These are phyloP conservation scores for Rosellinia necatrix DNA, from an alignment of 2,329 filamentous ascomycete genomes.

Conservation along the genomic window DNA sequence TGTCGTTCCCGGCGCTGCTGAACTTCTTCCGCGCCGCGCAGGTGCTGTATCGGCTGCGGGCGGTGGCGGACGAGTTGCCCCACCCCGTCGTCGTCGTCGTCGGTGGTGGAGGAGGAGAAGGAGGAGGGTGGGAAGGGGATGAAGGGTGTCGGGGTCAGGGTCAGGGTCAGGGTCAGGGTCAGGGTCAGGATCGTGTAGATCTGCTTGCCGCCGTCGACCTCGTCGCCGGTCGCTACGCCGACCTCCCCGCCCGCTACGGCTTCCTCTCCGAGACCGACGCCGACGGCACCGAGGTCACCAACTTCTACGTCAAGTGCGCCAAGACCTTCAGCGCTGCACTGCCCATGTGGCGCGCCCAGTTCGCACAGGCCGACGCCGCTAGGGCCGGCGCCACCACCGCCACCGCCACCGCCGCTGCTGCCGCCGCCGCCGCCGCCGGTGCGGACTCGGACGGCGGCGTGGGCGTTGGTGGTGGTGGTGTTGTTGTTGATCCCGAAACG, in stretches of 20 bases:
- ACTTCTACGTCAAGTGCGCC: conserved; percentile 32
- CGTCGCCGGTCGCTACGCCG: conserved; percentile 26
- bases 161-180: too few species aligned
- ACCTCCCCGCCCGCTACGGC: conserved; percentile 27
- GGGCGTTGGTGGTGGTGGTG: background rate
- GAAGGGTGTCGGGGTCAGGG: too few species aligned
- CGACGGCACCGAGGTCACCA: conserved; percentile 22
- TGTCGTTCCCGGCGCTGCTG: conserved; percentile 34
- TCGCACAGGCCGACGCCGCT: conserved; percentile 28
- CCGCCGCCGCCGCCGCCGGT: background rate
- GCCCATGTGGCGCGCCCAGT: conserved; percentile 30
- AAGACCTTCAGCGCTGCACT: conserved; percentile 30
- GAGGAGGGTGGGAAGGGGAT: background rate
- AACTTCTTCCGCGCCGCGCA: conserved; percentile 37
- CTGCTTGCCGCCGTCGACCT: conserved; percentile 31
- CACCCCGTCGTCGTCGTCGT: conserved; percentile 30
- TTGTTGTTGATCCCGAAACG: background rate
- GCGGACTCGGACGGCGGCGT: background rate
- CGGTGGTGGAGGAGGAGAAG: conserved; percentile 12
- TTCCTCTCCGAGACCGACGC: conserved; percentile 26
- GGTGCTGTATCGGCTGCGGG: conserved; percentile 37
- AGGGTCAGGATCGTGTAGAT: too few species aligned
- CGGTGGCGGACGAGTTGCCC: conserved; percentile 36
- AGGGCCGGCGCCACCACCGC: background rate
- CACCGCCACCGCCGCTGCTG: background rate